Evolutionary conservation across 2,329 filamentous ascomycete genomes (phyloP), one percentile per base, ranked within the genome.

Genomic region (Aureobasidium sp.): DNA sequence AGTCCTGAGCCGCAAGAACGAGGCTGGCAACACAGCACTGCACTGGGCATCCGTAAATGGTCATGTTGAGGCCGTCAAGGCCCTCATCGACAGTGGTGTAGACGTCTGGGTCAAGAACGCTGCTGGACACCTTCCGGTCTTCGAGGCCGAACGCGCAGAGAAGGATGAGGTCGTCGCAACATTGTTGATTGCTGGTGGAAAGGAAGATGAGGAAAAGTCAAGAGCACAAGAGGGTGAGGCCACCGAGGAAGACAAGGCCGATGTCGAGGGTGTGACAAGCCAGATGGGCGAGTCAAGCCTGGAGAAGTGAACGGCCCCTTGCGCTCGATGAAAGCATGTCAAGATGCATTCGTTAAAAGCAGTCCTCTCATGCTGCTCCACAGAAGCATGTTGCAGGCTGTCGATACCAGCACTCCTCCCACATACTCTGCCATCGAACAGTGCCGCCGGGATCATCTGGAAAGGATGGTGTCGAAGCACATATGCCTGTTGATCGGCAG

Each of bases 21-120:
- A 85, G 64, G 87, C 89, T 49, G 92, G 91, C 48, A 97, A 97
- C 77, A 97, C 93, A 0, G 84, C 91, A 0, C 79, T 99, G 62
- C 94, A 99, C 76, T 97, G 92, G 92, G 93, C 93, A 0, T 89
- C 91, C 0, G 78, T 97, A 61, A 94, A 95, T 60, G 92, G 92
- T 1, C 92, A 97, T 69, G 78, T 97, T 3, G 83, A 87, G 6
- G 84, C 86, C 3, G 90, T 96, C 7, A 89, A 92, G 77, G 76
- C 85, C 0, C 81, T 99, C 13, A 80, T 96, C 2, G 85, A 86
- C 48, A 79, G 85, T 3, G 91, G 91, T 2, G 91, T 91, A 1
- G 87, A 91, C 62, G 86, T 91, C 5, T 85, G 85, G 11, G 77
- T 91, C 36, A 86, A 86, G 70, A 97, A 97, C 72, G 84, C 87